phyloP scores from a whole-genome alignment of 495 filamentous ascomycete genomes.

The Annulohypoxylon maeteangense region DNA sequence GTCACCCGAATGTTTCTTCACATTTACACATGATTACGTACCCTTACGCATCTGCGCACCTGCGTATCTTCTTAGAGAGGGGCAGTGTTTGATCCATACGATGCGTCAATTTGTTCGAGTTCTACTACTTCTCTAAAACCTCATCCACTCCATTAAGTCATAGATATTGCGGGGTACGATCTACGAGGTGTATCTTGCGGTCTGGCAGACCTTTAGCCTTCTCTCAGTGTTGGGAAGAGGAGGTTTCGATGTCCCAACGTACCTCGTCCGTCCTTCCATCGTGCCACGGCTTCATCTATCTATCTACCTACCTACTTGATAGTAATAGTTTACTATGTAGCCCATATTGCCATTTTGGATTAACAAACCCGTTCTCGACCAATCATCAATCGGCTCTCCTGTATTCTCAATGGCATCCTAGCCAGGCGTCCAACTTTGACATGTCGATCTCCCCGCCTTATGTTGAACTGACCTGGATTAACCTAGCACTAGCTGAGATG shows the following conservation, averaged over 20 bases:
- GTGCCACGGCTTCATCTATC: neutral
- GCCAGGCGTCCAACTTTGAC: neutral
- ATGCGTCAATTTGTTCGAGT: neutral
- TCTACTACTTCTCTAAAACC: neutral
- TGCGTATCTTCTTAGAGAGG: no score
- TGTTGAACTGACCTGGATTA: conserved; percentile 17
- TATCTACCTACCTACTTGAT: neutral
- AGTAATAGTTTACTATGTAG: no score
- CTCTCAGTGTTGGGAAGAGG: neutral
- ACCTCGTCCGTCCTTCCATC: neutral
- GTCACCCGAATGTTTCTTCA: conserved; percentile 16
- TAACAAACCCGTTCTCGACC: conserved; percentile 1
- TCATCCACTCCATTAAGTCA: neutral
- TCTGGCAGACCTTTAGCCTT: neutral
- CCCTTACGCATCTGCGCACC: neutral
- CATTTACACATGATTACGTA: conserved; percentile 31
- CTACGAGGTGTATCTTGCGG: neutral
- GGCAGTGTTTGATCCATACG: neutral
- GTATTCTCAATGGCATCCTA: conserved; percentile 10
- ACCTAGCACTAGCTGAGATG: conserved; percentile 3
- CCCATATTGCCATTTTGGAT: conserved; percentile 3
- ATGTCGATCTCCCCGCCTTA: conserved; percentile 29
- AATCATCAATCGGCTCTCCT: conserved; percentile 24
- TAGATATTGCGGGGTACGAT: neutral
- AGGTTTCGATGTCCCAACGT: neutral